Evolutionary conservation across 1,139 yeast species (phyloP).

Genomic region (Saccharomyces hybrid): DNA sequence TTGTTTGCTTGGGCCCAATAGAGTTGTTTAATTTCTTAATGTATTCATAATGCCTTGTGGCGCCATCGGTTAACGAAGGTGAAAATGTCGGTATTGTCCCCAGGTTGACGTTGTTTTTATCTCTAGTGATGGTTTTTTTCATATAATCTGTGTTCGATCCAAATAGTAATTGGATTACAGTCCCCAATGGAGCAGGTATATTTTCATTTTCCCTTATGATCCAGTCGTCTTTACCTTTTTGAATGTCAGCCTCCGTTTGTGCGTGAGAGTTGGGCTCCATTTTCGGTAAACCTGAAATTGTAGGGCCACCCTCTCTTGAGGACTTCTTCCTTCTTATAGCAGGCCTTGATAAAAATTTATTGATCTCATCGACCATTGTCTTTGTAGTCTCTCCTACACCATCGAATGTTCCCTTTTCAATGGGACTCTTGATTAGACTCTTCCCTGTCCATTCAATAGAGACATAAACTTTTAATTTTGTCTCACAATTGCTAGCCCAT

Average conservation of each 20-base stretch:
- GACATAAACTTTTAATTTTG: slow-evolving; percentile 57
- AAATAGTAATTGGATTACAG: slow-evolving; percentile 58
- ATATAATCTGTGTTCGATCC: slow-evolving; percentile 63
- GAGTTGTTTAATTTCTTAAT: slow-evolving; percentile 75
- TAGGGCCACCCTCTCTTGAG: slow-evolving; percentile 9
- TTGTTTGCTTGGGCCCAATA: slow-evolving; percentile 92
- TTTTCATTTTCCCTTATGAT: slow-evolving; percentile 52
- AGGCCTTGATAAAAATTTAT: slow-evolving; percentile 12
- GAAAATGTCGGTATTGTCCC: slow-evolving; percentile 47
- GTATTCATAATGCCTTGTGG: slow-evolving; percentile 59
- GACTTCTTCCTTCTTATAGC: slow-evolving; percentile 17
- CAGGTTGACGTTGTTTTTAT: slow-evolving; percentile 67
- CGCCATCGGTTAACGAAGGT: slow-evolving; percentile 12
- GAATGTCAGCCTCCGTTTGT: slow-evolving; percentile 45
- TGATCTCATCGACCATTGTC: slow-evolving; percentile 39
- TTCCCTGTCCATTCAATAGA: slow-evolving; percentile 72
- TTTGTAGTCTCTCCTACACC: slow-evolving; percentile 56
- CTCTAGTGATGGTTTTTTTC: slow-evolving; percentile 43
- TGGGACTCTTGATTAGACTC: slow-evolving; percentile 43
- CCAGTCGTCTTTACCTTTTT: slow-evolving; percentile 52
- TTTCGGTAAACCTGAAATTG: slow-evolving; percentile 27
- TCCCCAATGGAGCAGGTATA: slow-evolving; percentile 69
- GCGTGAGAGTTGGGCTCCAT: slow-evolving; percentile 53
- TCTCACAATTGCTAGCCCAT: slow-evolving; percentile 71
- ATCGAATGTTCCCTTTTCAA: slow-evolving; percentile 56